Base-by-base conservation (phyloP, 2,329 filamentous ascomycete genomes). In the Calonectria honghensis region DNA sequence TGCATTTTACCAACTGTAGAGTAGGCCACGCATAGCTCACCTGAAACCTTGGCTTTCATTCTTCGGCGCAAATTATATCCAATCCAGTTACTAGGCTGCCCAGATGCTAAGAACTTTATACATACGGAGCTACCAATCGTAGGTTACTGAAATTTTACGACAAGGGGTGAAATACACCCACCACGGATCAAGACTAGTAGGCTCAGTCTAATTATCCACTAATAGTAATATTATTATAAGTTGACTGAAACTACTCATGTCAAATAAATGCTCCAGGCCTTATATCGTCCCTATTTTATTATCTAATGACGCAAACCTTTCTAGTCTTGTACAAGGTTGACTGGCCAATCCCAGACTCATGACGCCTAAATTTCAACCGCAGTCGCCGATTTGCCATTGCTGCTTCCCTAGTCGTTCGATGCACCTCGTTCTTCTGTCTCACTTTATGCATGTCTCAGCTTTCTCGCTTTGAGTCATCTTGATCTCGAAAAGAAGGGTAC, bases 371-470 rank as follows among this genome's bases (percentile, higher is more conserved):
- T 45, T 45, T 24, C 24, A 6, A 13, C n/a, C 10, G n/a, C 45
- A 48, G 9, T 13, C 24, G n/a, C 45, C n/a, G n/a, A 24, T 48
- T 24, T 48, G 41, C 20, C 45, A 6, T 48, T 24, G 20, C 45
- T 48, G 29, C 16, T 57, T 57, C 52, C 29, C 9, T 35, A 7
- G 31, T 35, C 18, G 29, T 32, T 20, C 18, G 31, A 35, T 35
- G 18, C 4, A 20, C 29, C 16, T 32, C 20, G 3, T 57, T 41
- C 10, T 37, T 61, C 35, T 63, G 37, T 24, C 31, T 27, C n/a
- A 31, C 24, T 63, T 41, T 3, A 39, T 39, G 57, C 24, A 20
- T 63, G 57, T 63, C 57, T 63, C 37, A 63, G 57, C 27, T 18
- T 14, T 18, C 37, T 9, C 27, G 57, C 20, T 39, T 63, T 63